Conservation (phyloP, 2,329 filamentous ascomycete species). For the Aspergillus vadensis region DNA sequence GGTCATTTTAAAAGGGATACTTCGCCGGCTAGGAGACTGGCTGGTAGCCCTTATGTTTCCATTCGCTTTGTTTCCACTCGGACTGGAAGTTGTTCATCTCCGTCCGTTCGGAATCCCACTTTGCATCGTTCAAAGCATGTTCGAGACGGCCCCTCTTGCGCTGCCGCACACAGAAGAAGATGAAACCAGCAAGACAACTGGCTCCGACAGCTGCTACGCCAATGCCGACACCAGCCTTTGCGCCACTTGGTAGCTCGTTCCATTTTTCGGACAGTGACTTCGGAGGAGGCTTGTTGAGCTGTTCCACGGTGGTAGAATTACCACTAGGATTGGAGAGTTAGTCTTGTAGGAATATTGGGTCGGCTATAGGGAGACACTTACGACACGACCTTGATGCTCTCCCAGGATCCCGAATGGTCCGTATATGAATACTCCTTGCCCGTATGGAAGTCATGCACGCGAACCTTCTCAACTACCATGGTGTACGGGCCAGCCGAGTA, state of each 20-base stretch:
- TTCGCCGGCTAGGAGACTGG: slow-evolving; percentile 23
- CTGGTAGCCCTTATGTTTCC: slow-evolving; percentile 32
- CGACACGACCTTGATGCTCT: slow-evolving; percentile 63
- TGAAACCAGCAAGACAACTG: slow-evolving; percentile 37
- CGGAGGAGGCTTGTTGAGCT: slow-evolving; percentile 38
- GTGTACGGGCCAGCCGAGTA: slow-evolving; percentile 68
- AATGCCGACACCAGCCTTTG: slow-evolving; percentile 52
- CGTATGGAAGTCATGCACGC: slow-evolving; percentile 60
- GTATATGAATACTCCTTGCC: slow-evolving; percentile 67
- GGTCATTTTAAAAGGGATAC: slow-evolving; percentile 7
- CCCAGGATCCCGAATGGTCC: slow-evolving; percentile 62
- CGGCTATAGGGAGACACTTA: slow-evolving; percentile 26
- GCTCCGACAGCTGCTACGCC: slow-evolving; percentile 40
- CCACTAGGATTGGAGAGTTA: slow-evolving; percentile 57
- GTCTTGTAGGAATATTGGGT: background rate
- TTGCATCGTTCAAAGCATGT: slow-evolving; percentile 49
- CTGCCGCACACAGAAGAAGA: slow-evolving; percentile 54
- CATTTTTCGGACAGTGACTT: slow-evolving; percentile 45
- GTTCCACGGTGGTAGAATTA: slow-evolving; percentile 54
- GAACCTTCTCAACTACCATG: slow-evolving; percentile 69
- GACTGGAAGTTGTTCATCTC: slow-evolving; percentile 43
- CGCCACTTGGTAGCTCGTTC: slow-evolving; percentile 47
- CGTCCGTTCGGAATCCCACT: slow-evolving; percentile 45
- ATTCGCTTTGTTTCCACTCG: slow-evolving; percentile 43
- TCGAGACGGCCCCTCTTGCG: slow-evolving; percentile 54